Conservation (phyloP, 176 grass and related monocot species). For the Aechmea fasciata region DNA sequence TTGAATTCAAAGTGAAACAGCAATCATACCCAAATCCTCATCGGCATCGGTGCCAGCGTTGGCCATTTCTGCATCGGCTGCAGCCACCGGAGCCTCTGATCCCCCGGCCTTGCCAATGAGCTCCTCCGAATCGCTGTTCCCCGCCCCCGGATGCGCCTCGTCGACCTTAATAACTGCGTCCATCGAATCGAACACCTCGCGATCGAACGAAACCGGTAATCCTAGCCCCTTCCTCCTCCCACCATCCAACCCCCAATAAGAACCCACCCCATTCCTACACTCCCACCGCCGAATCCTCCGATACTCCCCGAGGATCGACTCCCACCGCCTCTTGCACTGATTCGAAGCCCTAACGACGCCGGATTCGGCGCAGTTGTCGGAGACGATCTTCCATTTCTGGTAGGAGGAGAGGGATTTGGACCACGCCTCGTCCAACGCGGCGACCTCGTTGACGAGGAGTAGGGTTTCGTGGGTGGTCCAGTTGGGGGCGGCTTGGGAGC, state of each 20-base stretch:
- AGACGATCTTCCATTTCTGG: constrained; percentile 92
- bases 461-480: constrained; percentile 33
- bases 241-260: constrained; percentile 46
- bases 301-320: constrained; percentile 36
- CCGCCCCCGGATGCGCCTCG: constrained; percentile 23
- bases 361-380: constrained; percentile 56
- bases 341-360: constrained; percentile 33
- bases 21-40: constrained; percentile 6
- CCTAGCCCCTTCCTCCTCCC: constrained; percentile 40
- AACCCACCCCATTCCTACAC: constrained; percentile 16
- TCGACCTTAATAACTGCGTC: constrained; percentile 59
- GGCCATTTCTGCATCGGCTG: neutral
- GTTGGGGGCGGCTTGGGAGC: constrained; percentile 45
- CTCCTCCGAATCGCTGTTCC: constrained; percentile 16
- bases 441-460: constrained; percentile 27
- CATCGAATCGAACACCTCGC: constrained; percentile 56
- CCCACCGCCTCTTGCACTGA: constrained; percentile 60
- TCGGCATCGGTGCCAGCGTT: neutral
- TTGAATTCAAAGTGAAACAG: neutral
- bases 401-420: constrained; percentile 66
- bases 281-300: constrained; percentile 53
- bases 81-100: neutral
- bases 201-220: constrained; percentile 42
- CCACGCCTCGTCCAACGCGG: constrained; percentile 66
- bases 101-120: constrained; percentile 5